Evolutionary conservation across 108 stramenopile genomes (phyloP).

Genomic region (Skeletonema marinoi): DNA sequence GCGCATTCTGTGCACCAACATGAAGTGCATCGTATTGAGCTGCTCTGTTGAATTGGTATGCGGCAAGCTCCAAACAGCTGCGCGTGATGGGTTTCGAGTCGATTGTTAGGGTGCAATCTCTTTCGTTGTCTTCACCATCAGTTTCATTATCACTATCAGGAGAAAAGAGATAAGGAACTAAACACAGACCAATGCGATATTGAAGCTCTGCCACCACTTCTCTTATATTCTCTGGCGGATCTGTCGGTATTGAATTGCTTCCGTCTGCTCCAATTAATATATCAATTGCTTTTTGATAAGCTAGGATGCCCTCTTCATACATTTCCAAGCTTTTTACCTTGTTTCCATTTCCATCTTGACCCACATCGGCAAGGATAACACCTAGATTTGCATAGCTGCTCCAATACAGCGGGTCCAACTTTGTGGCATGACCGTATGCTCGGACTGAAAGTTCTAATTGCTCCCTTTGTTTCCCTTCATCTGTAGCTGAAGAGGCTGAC

Average conservation of each 20-base stretch:
- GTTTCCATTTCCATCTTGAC: conserved; percentile 16
- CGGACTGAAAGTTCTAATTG: conserved; percentile 16
- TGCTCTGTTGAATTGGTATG: conserved; percentile 63
- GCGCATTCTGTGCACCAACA: conserved; percentile 72
- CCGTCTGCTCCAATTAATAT: conserved; percentile 43
- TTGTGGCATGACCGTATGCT: conserved; percentile 56
- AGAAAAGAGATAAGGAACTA: conserved; percentile 40
- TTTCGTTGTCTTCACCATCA: not conserved
- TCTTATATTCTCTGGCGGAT: conserved; percentile 59
- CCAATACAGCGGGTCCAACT: conserved; percentile 70
- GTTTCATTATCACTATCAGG: not conserved
- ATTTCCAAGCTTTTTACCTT: conserved; percentile 27
- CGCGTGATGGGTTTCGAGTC: conserved; percentile 43
- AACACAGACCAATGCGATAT: conserved; percentile 69
- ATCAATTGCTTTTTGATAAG: conserved; percentile 74
- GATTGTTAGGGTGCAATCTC: conserved; percentile 45
- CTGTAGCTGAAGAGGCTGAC: conserved; percentile 9
- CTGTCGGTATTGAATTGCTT: conserved; percentile 48
- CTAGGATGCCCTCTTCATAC: conserved; percentile 58
- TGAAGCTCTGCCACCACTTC: conserved; percentile 70
- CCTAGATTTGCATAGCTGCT: conserved; percentile 62
- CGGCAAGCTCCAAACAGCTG: conserved; percentile 63
- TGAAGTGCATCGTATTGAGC: conserved; percentile 53
- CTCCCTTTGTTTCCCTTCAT: conserved; percentile 1
- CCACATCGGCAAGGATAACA: conserved; percentile 58